Conservation (phyloP, 805 yeast genomes). For the Nakazawaea populi region DNA sequence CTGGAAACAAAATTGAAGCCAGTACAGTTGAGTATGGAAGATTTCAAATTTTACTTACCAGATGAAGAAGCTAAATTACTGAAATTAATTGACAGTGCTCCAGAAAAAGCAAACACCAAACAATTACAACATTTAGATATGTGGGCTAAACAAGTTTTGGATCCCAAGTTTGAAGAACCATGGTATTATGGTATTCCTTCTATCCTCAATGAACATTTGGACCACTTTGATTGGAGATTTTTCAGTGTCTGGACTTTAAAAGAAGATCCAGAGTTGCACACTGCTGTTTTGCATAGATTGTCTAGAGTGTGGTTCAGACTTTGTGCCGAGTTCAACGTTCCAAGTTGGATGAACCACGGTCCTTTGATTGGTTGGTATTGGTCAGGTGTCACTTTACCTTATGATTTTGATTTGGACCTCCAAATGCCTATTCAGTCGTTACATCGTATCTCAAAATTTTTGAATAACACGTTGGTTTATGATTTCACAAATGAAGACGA, state of each 20-base stretch:
- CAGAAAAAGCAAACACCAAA: conserved; percentile 5
- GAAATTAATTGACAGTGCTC: conserved; percentile 4
- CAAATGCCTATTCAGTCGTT: conserved; percentile 40
- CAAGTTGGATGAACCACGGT: conserved; percentile 60
- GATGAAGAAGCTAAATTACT: conserved; percentile 8
- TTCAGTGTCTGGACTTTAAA: conserved; percentile 32
- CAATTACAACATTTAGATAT: conserved; percentile 6
- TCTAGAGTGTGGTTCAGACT: conserved; percentile 43
- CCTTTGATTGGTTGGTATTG: conserved; percentile 53
- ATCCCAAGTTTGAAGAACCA: conserved; percentile 8
- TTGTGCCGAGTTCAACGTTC: conserved; percentile 32
- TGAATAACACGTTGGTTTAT: conserved; percentile 39
- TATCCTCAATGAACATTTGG: conserved; percentile 5
- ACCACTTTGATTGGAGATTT: conserved; percentile 47
- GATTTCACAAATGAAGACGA: conserved; percentile 28
- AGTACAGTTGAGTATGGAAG: conserved; percentile 1
- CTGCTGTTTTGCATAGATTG: conserved; percentile 33
- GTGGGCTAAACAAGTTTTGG: conserved; percentile 9
- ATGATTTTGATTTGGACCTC: conserved; percentile 57
- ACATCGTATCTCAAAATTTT: conserved; percentile 29
- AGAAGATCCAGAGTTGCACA: conserved; percentile 28
- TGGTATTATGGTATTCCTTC: conserved; percentile 12
- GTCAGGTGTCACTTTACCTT: conserved; percentile 51
- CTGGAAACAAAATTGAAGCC: not conserved
- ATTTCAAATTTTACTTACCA: conserved; percentile 9